Evolutionary conservation across 2,329 filamentous ascomycete genomes (phyloP).

Genomic region (Trichophyton benhamiae): DNA sequence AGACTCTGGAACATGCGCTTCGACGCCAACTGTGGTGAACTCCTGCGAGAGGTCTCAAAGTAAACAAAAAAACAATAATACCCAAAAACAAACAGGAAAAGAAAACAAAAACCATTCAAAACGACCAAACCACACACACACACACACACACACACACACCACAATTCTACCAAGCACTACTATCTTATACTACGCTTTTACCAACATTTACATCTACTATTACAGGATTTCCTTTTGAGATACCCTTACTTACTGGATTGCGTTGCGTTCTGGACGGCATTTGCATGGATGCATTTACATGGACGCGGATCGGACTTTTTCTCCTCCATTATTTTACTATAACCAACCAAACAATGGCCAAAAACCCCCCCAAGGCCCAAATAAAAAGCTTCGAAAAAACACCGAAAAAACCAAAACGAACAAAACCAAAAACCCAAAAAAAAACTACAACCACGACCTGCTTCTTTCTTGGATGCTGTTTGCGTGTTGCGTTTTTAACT

Average conservation of each 20-base stretch:
- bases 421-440: background rate
- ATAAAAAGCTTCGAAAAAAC: background rate
- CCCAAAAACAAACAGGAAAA: too few species aligned
- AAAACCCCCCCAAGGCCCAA: too few species aligned
- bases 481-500: background rate
- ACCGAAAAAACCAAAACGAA: background rate
- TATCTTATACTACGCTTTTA: background rate
- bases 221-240: background rate
- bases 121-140: too few species aligned
- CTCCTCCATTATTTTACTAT: background rate
- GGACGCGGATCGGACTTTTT: background rate
- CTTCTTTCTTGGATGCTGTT: background rate
- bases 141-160: too few species aligned
- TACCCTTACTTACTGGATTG: background rate
- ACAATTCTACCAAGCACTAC: too few species aligned
- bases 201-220: background rate
- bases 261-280: background rate
- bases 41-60: constrained; percentile 38
- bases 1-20: constrained; percentile 86
- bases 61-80: background rate
- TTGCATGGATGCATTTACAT: constrained; percentile 2
- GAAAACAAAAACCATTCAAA: too few species aligned
- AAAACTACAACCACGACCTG: background rate
- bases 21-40: constrained; percentile 89
- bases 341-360: too few species aligned